These are phyloP conservation scores for Rubus idaeus DNA, from an alignment of 306 rosid genomes.

Conservation along the genomic window DNA sequence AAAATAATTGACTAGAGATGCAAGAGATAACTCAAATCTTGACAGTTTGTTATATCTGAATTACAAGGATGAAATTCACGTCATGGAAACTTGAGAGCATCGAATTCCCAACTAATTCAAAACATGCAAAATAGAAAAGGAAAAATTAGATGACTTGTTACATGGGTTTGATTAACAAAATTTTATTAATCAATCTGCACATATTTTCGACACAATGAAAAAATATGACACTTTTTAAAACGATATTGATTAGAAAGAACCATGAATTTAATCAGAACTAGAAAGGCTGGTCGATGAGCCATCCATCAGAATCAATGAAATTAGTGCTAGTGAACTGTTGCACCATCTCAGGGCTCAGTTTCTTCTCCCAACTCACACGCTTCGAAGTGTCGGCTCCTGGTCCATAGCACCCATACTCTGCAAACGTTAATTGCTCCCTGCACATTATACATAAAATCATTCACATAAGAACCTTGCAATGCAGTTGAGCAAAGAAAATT, in stretches of 20 bases:
- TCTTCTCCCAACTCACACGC: constrained; percentile 61
- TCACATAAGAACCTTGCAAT: too few species aligned
- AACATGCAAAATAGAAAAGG: neutral
- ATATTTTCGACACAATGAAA: neutral
- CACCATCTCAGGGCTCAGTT: constrained; percentile 23
- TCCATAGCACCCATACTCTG: constrained; percentile 55
- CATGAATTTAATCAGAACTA: neutral
- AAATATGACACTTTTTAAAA: neutral
- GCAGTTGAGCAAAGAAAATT: too few species aligned
- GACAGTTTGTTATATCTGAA: neutral
- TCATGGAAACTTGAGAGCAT: too few species aligned
- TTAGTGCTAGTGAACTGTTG: constrained; percentile 24
- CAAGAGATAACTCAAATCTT: neutral
- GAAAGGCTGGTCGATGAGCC: constrained; percentile 48
- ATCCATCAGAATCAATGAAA: constrained; percentile 51
- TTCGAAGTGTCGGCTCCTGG: constrained; percentile 41
- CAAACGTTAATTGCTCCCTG: constrained; percentile 50
- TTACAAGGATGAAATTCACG: too few species aligned
- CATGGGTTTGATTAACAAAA: neutral
- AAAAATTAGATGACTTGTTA: neutral
- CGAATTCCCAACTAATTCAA: too few species aligned
- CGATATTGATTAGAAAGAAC: neutral
- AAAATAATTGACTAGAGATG: neutral
- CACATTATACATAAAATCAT: neutral
- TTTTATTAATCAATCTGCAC: neutral